phyloP scores from a whole-genome alignment of 1,284 basidiomycete species.

The Bjerkandera adusta region DNA sequence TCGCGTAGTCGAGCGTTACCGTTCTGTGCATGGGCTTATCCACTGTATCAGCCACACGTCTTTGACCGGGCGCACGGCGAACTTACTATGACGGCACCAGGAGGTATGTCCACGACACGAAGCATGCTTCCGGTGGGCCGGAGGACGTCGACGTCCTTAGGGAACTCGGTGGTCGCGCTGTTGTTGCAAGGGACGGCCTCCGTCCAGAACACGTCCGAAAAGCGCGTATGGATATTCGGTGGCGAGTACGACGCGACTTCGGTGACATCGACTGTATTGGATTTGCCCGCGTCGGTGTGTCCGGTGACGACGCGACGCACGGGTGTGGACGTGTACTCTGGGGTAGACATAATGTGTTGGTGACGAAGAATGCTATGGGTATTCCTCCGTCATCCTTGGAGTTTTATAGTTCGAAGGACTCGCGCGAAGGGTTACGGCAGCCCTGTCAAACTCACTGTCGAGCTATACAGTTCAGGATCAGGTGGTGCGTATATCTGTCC shows the following conservation, averaged over 20 bases:
- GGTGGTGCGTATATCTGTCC: no score
- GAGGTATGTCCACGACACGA: conserved; percentile 2
- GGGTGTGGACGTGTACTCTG: no score
- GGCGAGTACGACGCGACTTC: not conserved
- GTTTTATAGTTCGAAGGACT: no score
- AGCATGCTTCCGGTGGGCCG: not conserved
- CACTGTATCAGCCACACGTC: no score
- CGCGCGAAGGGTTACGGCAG: no score
- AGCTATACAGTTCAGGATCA: no score
- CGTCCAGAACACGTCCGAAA: not conserved
- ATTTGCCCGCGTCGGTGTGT: conserved; percentile 1
- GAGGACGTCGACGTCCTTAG: not conserved
- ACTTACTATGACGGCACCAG: not conserved
- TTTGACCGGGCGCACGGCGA: no score
- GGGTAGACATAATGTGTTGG: no score
- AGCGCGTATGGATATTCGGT: not conserved
- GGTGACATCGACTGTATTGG: not conserved
- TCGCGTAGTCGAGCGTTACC: conserved; percentile 5
- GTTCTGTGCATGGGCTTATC: conserved; percentile 10
- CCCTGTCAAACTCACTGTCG: no score
- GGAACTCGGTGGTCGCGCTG: not conserved
- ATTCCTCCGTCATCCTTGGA: no score
- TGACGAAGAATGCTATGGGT: no score
- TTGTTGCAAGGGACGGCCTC: not conserved
- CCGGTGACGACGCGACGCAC: conserved; percentile 8